Base-by-base conservation (phyloP, 2,329 filamentous ascomycete species). In the Fusarium sp. region DNA sequence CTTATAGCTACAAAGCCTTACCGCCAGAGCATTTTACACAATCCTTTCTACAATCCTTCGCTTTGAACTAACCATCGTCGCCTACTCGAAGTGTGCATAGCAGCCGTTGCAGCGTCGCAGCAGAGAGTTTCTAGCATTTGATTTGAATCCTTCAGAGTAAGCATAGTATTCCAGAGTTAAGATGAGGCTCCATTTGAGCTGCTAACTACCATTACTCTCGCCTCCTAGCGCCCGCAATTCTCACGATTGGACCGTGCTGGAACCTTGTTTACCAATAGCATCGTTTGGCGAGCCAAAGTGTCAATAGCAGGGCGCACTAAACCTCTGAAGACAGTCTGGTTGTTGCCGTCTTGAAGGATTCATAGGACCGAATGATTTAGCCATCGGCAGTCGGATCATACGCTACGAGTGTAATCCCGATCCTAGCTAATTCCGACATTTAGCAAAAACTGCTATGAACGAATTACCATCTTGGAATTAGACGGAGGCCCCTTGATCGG, bases 321-420 rank as follows among this genome's bases (percentile, higher is more conserved):
- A 5, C 3, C 17, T 17, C 1, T 13, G 6, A 12, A 12, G 4
- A 12, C 6, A 17, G n/a, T 11, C 15, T 18, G 4, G 10, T 7
- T 33, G 14, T 11, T 10, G 17, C 13, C 8, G 7, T 17, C 3
- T 22, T 7, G 15, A 33, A 33, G 27, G 45, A 47, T 31, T 17
- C 11, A 12, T 31, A 31, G 27, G 27, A 11, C 14, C 14, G 14
- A 47, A 31, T n/a, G 18, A 33, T 33, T 18, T 18, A 33, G 10
- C 20, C 7, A 12, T 33, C 7, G 11, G 14, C 14, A 13, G 15
- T 9, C 15, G 7, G 17, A 29, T 15, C 18, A 31, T 22, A 41
- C 0, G 11, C 11, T 33, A 11, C 9, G 7, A 22, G 14, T 33
- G 14, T 33, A 18, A 22, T 33, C 11, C 46, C n/a, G 29, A 49